Evolutionary conservation across 345 rosid genomes (phyloP), one percentile per base, ranked within the genome.

Genomic region (Arabidopsis thaliana): DNA sequence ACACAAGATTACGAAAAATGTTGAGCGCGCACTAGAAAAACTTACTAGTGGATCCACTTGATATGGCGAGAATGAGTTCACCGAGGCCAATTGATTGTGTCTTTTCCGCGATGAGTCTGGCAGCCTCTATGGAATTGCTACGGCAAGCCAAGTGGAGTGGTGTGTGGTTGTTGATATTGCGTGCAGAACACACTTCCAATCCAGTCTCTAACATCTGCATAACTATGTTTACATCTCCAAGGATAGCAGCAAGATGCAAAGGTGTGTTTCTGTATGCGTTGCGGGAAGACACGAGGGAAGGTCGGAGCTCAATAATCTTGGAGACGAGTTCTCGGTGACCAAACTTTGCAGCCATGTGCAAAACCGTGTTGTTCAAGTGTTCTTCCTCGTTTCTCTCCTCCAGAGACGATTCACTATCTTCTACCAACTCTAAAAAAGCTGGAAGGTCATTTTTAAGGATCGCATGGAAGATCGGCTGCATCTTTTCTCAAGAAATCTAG

Each of bases 211-310:
- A 67, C 23, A 59, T 67, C 20, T 64, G 8, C n/a, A 28, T 44
- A 67, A 75, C 75, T 0, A 79, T 83, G 40, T 79, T 81, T 0
- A 40, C 76, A 53, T 73, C 83, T 58, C 79, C 79, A 38, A 77
- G 48, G 8, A 85, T 6, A 2, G 88, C 87, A 3, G 87, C 87
- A 44, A 80, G 84, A 25, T 85, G 85, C 67, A 87, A 52, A 2
- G 87, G 86, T 1, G 85, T 87, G 82, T 85, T 83, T 81, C 67
- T 0, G 33, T 34, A 63, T 53, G 59, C 72, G 58, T 87, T 85
- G 65, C 75, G 79, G 36, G 73, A 75, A 2, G 4, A 2, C 36
- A 73, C 59, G 70, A 82, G 70, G 24, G 77, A 84, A 50, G 88
- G 87, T 53, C 78, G 49, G 74, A 75, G n/a, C 82, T 73, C 78